These are phyloP conservation scores for Fusarium albosuccineum DNA, from an alignment of 2,329 filamentous ascomycete species.

Conservation along the genomic window DNA sequence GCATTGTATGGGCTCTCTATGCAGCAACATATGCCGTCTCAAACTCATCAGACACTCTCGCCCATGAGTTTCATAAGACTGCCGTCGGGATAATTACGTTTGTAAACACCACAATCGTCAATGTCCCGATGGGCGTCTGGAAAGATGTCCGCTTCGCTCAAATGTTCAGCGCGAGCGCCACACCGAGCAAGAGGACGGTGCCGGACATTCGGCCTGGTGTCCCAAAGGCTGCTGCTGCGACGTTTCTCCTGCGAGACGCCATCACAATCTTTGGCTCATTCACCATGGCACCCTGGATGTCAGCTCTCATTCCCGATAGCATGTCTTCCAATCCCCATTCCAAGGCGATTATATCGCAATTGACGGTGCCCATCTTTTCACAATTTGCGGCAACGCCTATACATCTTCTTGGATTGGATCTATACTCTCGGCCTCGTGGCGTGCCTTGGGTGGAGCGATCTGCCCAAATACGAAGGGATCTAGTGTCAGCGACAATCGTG, in stretches of 20 bases:
- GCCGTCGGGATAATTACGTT: slow-evolving; percentile 46
- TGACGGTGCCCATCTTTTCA: slow-evolving; percentile 49
- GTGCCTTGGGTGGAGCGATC: slow-evolving; percentile 34
- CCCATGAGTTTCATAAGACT: slow-evolving; percentile 40
- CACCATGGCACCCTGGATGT: slow-evolving; percentile 45
- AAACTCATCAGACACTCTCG: slow-evolving; percentile 46
- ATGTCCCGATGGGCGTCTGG: slow-evolving; percentile 49
- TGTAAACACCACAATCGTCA: slow-evolving; percentile 48
- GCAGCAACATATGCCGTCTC: slow-evolving; percentile 47
- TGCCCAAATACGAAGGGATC: slow-evolving; percentile 38
- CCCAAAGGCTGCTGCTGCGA: slow-evolving; percentile 41
- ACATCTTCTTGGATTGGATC: slow-evolving; percentile 46
- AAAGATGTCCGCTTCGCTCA: slow-evolving; percentile 50
- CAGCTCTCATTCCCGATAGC: slow-evolving; percentile 44
- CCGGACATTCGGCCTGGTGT: slow-evolving; percentile 28
- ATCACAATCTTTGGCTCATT: slow-evolving; percentile 52
- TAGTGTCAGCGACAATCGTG: slow-evolving; percentile 45
- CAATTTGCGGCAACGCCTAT: slow-evolving; percentile 50
- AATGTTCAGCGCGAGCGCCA: slow-evolving; percentile 41
- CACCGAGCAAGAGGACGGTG: slow-evolving; percentile 1
- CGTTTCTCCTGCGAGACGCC: slow-evolving; percentile 48
- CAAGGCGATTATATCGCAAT: slow-evolving; percentile 46
- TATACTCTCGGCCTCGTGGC: slow-evolving; percentile 31
- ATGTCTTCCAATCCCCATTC: slow-evolving; percentile 41
- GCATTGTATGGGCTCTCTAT: slow-evolving; percentile 48